Evolutionary conservation across 129 eudicot species (phyloP).

Genomic region (Tagetes erecta): DNA sequence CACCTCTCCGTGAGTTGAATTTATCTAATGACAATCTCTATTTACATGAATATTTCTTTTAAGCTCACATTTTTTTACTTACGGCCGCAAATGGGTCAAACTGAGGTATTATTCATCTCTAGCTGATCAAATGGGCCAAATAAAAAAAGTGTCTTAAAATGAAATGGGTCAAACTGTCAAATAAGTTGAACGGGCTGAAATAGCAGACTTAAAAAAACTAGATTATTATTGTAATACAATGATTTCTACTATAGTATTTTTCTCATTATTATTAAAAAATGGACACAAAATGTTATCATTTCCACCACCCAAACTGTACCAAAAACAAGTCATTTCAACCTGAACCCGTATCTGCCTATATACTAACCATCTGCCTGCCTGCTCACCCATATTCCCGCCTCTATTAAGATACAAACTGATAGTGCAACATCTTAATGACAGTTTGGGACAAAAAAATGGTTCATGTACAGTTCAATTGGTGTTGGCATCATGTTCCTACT

Average conservation of each 20-base stretch:
- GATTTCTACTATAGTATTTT: neutral
- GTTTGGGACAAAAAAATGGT: conserved; percentile 99
- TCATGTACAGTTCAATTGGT: conserved; percentile 90
- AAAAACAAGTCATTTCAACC: neutral
- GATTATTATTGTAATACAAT: neutral
- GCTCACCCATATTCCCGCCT: neutral
- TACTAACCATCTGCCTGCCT: neutral
- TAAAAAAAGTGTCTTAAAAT: neutral
- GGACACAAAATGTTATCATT: neutral
- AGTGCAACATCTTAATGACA: conserved; percentile 30
- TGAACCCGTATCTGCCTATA: neutral
- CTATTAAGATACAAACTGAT: conserved; percentile 15
- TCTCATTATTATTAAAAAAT: neutral
- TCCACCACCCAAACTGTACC: neutral
- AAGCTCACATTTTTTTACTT: neutral
- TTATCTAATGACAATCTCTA: neutral
- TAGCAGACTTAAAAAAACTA: neutral
- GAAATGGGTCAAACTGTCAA: neutral
- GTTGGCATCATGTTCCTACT: conserved; percentile 94
- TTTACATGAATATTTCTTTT: neutral
- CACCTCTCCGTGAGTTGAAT: conserved; percentile 75
- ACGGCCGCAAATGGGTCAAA: neutral
- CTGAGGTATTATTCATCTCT: neutral
- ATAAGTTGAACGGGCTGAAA: neutral
- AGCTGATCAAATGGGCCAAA: neutral